Evolutionary conservation across 441 rosid genomes (phyloP), one percentile per base, ranked within the genome.

Genomic region (Flueggea neowawraea): DNA sequence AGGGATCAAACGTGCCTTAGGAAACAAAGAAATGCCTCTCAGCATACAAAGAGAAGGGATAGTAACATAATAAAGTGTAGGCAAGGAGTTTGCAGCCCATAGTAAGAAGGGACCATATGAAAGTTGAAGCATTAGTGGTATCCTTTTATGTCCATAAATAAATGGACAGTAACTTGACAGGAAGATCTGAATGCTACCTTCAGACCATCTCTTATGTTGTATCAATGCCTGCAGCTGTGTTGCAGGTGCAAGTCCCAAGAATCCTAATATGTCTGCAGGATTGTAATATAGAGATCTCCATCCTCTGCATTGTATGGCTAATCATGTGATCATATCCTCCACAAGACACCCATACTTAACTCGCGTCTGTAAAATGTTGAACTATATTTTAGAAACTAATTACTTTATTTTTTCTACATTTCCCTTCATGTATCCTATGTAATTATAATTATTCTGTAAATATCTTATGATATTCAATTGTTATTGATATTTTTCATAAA

Each of bases 151-250:
- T 43, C 82, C 77, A 12, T 57, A 14, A 6, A 54, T 3, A 0
- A 58, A 63, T 2, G 79, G 74, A 47, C 74, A 61, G 60, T 68
- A 61, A 5, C 32, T 62, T 10, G 82, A 75, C 6, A 78, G 50
- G 31, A 75, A 61, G 17, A 75, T 56, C 61, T 78, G 82, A 6
- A 78, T 36, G 48, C 66, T 45, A 47, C 82, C 79, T 45, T 72
- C 82, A 0, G 73, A 4, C 82, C 79, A 78, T 61, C 79, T 58
- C 58, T 68, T 78, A 52, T 71, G 72, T 61, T 68, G 76, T 54
- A 67, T 63, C 14, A 75, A 55, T 3, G 68, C 16, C 58, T 63
- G 73, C 14, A 54, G 43, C 31, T 74, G 57, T 3, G 79, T 69
- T 3, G 69, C 57, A 0, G 79, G 77, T 14, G 51, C 75, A 43